Conservation (phyloP, 2,329 filamentous ascomycete species). For the Dothistroma septosporum region DNA sequence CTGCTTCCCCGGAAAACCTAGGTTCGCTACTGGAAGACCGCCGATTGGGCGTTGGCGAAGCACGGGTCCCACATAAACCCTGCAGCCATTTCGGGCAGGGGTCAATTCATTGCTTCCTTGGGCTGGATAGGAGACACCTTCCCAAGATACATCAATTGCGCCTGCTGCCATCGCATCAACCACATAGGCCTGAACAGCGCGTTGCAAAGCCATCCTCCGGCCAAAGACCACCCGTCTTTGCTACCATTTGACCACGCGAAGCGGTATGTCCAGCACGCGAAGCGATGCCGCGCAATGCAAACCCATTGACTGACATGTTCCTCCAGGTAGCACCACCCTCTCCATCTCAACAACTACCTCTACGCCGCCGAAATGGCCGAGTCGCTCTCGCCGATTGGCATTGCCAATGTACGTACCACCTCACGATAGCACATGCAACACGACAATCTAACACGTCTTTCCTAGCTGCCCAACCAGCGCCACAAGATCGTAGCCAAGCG, state of each 20-base stretch:
- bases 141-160: not conserved
- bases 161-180: not conserved
- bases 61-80: not conserved
- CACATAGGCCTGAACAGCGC: not conserved
- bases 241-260: not conserved
- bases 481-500: conserved; percentile 74
- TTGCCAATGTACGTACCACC: conserved; percentile 63
- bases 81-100: not conserved
- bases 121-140: conserved; percentile 8
- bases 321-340: conserved; percentile 5
- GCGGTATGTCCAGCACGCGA: not conserved
- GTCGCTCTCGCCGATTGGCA: conserved; percentile 64
- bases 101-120: conserved; percentile 1
- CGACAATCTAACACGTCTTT: conserved; percentile 29
- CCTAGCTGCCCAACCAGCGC: conserved; percentile 64
- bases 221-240: not conserved
- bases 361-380: conserved; percentile 53
- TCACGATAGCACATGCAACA: not conserved
- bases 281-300: conserved; percentile 1
- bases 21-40: not conserved
- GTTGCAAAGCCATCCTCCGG: not conserved
- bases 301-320: conserved; percentile 2
- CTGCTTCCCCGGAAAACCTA: conserved; percentile 2
- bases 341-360: conserved; percentile 2
- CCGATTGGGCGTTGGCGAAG: not conserved